phyloP scores from a whole-genome alignment of 371 early-diverging fungal genomes.

The Rhizopus delemar region DNA sequence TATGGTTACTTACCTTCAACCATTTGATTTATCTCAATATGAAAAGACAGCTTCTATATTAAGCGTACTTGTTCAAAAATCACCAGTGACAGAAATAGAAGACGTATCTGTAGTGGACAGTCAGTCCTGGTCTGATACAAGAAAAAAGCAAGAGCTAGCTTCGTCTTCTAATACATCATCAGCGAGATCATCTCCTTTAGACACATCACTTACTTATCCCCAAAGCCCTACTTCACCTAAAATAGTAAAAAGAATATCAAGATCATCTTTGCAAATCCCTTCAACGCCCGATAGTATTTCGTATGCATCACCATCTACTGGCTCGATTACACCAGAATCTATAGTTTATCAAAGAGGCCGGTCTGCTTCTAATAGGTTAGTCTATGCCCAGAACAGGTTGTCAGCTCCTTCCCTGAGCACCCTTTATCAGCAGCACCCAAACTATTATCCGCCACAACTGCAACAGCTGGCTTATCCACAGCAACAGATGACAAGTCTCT shows the following conservation, averaged over 20 bases:
- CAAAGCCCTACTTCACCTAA: constrained; percentile 17
- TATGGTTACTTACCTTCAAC: not conserved
- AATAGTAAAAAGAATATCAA: constrained; percentile 17
- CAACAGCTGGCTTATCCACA: constrained; percentile 19
- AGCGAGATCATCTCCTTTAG: constrained; percentile 24
- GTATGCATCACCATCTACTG: not conserved
- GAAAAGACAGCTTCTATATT: constrained; percentile 12
- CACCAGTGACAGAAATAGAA: constrained; percentile 25
- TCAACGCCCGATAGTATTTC: not conserved
- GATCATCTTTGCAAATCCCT: constrained; percentile 20
- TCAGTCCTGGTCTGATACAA: not conserved
- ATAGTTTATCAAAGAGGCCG: not conserved
- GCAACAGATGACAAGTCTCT: constrained; percentile 11
- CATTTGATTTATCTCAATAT: constrained; percentile 10
- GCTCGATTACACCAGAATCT: not conserved
- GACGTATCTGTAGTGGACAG: not conserved
- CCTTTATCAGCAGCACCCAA: constrained; percentile 23
- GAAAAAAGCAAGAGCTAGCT: constrained; percentile 5
- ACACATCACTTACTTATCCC: constrained; percentile 15
- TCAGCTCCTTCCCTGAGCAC: constrained; percentile 34
- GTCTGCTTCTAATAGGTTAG: constrained; percentile 12
- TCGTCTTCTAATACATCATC: constrained; percentile 30
- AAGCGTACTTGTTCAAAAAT: constrained; percentile 12
- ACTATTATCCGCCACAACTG: constrained; percentile 18
- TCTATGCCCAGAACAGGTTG: constrained; percentile 28